Evolutionary conservation across 495 filamentous ascomycete species (phyloP), one percentile per base, ranked within the genome.

Genomic region (Clohesyomyces aquaticus): DNA sequence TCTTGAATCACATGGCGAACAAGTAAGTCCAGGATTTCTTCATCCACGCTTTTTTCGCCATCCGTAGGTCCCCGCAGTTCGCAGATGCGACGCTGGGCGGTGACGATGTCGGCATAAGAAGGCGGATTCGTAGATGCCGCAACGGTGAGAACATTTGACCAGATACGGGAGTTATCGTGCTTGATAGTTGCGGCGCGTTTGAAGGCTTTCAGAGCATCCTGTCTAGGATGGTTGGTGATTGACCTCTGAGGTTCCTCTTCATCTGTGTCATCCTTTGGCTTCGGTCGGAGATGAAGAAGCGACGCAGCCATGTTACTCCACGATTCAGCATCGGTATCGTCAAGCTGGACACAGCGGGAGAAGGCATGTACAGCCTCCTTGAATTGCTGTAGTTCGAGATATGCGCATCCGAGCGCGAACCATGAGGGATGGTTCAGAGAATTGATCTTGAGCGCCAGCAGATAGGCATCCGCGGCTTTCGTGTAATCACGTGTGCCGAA

Each of bases 291-390:
- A 19, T 71, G 66, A 0, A 92, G 76, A 27, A 96, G 82, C 0
- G 93, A 87, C 0, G 89, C 91, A 4, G 91, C 94, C 12, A 99
- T 84, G 67, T 98, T 99, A 63, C 88, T 94, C 90, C 93, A 99
- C 1, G 90, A 89, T 66, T 96, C 87, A 1, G 90, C 94, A 71
- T 98, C 94, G 42, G 84, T 87, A 42, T 93, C 91, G 38, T 96
- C 95, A 26, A 90, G 81, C 65, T 87, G 81, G 27, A 98, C 89
- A 2, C 86, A 84, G 11, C 91, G 81, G 4, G 87, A 81, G 71
- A 96, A 99, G 0, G 93, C 88, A 18, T 94, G 85, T n/a, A 88
- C 82, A 0, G 95, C 92, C n/a, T 87, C 86, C 12, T 85, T 76
- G 79, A 89, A 99, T 23, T 86, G 74, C 29, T 86, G 81, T 0